Evolutionary conservation across 257 asterid species (phyloP).

Genomic region (Scutellaria minor): DNA sequence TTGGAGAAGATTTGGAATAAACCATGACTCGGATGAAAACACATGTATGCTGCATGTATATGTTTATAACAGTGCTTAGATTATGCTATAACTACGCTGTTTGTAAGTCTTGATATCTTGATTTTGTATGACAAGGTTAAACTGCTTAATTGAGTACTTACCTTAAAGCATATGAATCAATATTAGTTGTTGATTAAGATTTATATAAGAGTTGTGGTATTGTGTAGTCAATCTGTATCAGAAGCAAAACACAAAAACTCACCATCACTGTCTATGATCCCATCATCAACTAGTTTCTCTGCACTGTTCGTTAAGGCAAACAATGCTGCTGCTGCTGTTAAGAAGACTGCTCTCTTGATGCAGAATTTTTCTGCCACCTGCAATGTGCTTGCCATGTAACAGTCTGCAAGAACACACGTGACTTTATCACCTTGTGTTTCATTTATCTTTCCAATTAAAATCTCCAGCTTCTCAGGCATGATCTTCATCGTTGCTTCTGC

Average conservation of each 20-base stretch:
- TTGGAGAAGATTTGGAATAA: not conserved
- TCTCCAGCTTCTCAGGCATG: constrained; percentile 55
- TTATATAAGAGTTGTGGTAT: too few species aligned
- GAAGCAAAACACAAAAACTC: constrained; percentile 8
- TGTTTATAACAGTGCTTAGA: too few species aligned
- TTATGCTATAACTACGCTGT: too few species aligned
- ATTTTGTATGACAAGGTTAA: too few species aligned
- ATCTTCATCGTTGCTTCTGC: constrained; percentile 31
- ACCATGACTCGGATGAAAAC: not conserved
- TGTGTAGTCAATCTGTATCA: not conserved
- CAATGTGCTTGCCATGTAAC: constrained; percentile 45
- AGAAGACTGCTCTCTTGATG: constrained; percentile 50
- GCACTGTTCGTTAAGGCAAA: constrained; percentile 32
- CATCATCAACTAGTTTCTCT: constrained; percentile 49
- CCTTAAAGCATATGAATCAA: too few species aligned
- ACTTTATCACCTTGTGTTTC: constrained; percentile 31
- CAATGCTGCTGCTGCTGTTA: constrained; percentile 46
- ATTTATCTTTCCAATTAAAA: constrained; percentile 43
- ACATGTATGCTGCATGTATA: not conserved
- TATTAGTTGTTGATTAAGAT: too few species aligned
- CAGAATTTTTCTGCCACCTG: constrained; percentile 47
- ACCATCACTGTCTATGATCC: constrained; percentile 49
- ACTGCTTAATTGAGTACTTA: too few species aligned
- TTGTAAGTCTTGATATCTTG: too few species aligned
- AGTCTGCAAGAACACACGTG: constrained; percentile 54